Evolutionary conservation across 768 basidiomycete species (phyloP).

Genomic region (Leucocoprinus leucothites): DNA sequence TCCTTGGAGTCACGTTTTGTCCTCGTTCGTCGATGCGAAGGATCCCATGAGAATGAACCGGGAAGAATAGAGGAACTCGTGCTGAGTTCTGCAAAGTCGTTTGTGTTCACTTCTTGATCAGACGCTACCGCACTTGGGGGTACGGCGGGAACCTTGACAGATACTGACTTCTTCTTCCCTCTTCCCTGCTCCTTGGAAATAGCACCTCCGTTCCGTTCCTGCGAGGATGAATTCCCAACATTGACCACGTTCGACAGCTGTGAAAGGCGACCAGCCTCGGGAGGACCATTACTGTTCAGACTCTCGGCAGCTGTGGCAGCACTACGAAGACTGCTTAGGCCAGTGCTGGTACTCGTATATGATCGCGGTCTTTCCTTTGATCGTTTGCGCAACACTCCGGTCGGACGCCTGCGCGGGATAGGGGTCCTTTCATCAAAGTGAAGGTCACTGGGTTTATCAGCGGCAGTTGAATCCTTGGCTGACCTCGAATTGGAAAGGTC

Average conservation of each 20-base stretch:
- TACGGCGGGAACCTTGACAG: not conserved
- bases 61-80: constrained; percentile 26
- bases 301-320: constrained; percentile 49
- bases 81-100: constrained; percentile 12
- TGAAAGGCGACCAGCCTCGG: constrained; percentile 12
- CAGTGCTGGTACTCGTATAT: constrained; percentile 56
- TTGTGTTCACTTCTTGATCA: constrained; percentile 19
- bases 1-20: constrained; percentile 36
- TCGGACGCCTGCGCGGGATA: constrained; percentile 19
- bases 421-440: constrained; percentile 14
- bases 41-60: constrained; percentile 31
- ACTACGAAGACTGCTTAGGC: constrained; percentile 57
- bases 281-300: constrained; percentile 26
- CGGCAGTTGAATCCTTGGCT: constrained; percentile 15
- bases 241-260: constrained; percentile 13
- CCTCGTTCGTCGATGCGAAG: constrained; percentile 31
- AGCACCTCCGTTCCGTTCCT: constrained; percentile 3
- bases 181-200: not conserved
- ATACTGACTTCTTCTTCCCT: not conserved
- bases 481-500: constrained; percentile 15
- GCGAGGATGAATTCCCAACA: constrained; percentile 6
- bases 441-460: constrained; percentile 15
- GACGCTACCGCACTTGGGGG: constrained; percentile 20
- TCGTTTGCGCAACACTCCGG: constrained; percentile 27
- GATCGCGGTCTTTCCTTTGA: constrained; percentile 51